These are phyloP conservation scores for Porcisia deanei DNA, from an alignment of 208 protist genomes.

Conservation along the genomic window DNA sequence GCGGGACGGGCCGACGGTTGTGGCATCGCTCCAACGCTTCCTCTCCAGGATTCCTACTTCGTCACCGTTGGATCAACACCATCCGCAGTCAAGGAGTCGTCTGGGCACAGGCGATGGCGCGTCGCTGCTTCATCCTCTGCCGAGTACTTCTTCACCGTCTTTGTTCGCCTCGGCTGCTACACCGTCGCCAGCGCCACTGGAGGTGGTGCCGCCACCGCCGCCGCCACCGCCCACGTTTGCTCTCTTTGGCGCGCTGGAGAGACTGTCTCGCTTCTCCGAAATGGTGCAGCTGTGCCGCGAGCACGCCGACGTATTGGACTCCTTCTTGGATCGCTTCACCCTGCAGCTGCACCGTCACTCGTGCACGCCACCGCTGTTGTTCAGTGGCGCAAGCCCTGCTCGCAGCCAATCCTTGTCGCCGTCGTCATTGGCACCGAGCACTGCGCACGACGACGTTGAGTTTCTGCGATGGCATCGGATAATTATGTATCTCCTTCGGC, in stretches of 20 bases:
- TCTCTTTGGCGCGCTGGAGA: conserved; percentile 75
- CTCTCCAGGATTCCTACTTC: background rate
- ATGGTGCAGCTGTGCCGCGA: conserved; percentile 44
- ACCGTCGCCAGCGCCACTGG: background rate
- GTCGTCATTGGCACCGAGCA: background rate
- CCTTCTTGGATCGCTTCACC: conserved; percentile 36
- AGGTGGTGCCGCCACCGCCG: background rate
- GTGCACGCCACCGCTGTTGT: background rate
- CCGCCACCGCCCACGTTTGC: conserved; percentile 42
- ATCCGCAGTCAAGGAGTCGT: background rate
- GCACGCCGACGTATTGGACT: conserved; percentile 38
- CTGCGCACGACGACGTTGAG: conserved; percentile 20
- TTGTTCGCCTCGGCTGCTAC: background rate
- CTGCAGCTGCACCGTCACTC: conserved; percentile 27
- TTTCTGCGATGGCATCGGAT: conserved; percentile 33
- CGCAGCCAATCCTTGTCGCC: background rate
- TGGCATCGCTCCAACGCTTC: conserved; percentile 11
- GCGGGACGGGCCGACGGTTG: conserved; percentile 10
- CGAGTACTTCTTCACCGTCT: background rate
- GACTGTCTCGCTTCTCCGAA: conserved; percentile 45
- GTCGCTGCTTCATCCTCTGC: background rate
- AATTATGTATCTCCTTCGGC: conserved; percentile 34
- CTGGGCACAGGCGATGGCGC: background rate
- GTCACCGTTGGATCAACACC: background rate
- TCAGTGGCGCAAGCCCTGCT: background rate